Conservation (phyloP, 306 rosid genomes). For the Quercus suber region DNA sequence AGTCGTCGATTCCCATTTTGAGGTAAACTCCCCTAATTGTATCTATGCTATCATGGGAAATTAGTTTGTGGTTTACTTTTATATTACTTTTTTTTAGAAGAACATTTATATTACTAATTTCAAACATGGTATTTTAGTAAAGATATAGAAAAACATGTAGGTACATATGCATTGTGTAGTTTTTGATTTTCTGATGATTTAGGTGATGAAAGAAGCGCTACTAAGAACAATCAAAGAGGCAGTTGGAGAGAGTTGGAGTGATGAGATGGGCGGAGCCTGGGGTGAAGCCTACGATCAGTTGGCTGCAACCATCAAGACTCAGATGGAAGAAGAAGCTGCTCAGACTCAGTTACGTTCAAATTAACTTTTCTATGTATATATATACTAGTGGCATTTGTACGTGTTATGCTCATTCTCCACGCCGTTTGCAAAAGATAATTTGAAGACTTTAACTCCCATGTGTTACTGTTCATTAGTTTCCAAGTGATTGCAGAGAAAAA, state of each 20-base stretch:
- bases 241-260: constrained; percentile 28
- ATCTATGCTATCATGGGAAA: no score
- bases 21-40: constrained; percentile 9
- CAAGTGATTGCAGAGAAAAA: no score
- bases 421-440: no score
- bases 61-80: no score
- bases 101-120: no score
- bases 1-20: constrained; percentile 26
- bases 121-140: no score
- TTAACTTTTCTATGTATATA: neutral
- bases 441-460: no score
- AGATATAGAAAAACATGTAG: no score
- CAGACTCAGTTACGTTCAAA: neutral
- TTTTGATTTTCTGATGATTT: neutral
- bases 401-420: neutral
- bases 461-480: no score
- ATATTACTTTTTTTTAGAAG: no score
- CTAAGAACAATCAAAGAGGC: constrained; percentile 24
- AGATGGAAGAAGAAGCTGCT: constrained; percentile 18
- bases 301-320: constrained; percentile 30
- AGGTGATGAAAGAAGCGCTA: constrained; percentile 39
- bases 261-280: constrained; percentile 26
- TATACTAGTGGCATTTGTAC: neutral
- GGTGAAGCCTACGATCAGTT: constrained; percentile 27
- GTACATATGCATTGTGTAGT: no score